Conservation (phyloP, 2,329 filamentous ascomycete species). For the Delphinella strobiligena region DNA sequence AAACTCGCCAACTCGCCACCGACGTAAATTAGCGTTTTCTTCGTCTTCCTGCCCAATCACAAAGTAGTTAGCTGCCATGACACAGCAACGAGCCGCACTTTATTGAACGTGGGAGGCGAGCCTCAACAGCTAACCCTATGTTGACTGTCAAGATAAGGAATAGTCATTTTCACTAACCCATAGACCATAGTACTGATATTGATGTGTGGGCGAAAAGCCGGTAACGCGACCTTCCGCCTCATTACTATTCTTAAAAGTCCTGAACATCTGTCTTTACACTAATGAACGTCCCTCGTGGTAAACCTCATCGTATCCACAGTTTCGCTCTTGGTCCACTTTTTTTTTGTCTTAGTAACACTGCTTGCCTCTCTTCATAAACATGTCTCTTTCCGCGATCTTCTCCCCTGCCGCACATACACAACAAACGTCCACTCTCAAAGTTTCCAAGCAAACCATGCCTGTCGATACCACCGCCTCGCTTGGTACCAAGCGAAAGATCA, state of each 20-base stretch:
- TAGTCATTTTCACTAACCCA: too few species aligned
- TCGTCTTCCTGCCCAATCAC: neutral
- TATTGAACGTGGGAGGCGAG: neutral
- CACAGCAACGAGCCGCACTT: neutral
- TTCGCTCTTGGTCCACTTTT: neutral
- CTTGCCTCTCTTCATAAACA: conserved; percentile 9
- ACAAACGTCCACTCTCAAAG: conserved; percentile 10
- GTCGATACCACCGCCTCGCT: conserved; percentile 14
- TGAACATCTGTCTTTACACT: too few species aligned
- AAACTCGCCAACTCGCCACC: conserved; percentile 5
- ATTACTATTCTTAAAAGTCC: too few species aligned
- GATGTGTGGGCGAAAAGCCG: too few species aligned
- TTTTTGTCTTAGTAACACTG: neutral
- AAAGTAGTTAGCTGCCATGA: neutral
- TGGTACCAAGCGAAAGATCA: conserved; percentile 42
- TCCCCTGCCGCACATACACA: conserved; percentile 18
- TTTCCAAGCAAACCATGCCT: conserved; percentile 12
- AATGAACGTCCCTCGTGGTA: neutral
- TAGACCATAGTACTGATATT: too few species aligned
- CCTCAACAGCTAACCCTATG: neutral
- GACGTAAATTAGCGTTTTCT: conserved; percentile 2
- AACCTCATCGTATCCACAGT: neutral
- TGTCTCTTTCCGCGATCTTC: conserved; percentile 21
- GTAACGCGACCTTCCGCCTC: too few species aligned
- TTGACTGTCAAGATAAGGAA: neutral